phyloP scores from a whole-genome alignment of 225 moss, liverwort and hornwort genomes.

The Sphagnum tenellum region DNA sequence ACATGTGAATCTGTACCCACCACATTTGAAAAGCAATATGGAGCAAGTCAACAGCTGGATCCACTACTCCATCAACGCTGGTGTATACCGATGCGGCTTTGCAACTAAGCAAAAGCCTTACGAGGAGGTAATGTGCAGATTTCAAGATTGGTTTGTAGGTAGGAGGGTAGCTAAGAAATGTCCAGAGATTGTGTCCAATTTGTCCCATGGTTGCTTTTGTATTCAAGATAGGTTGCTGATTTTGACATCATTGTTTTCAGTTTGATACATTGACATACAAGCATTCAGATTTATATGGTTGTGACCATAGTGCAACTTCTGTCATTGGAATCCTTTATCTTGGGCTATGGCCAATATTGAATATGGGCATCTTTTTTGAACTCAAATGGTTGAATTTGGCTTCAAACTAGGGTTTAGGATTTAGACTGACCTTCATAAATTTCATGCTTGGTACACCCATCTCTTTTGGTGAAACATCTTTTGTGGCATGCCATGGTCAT shows the following conservation, averaged over 20 bases:
- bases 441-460: background rate
- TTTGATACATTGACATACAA: background rate
- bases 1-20: slow-evolving; percentile 29
- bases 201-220: background rate
- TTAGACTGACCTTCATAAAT: too few species aligned
- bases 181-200: too few species aligned
- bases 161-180: too few species aligned
- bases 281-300: background rate
- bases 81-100: slow-evolving; percentile 51
- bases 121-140: slow-evolving; percentile 18
- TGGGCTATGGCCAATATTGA: too few species aligned
- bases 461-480: background rate
- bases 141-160: too few species aligned
- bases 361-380: too few species aligned
- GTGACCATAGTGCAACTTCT: too few species aligned
- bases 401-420: too few species aligned
- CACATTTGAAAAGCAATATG: slow-evolving; percentile 19
- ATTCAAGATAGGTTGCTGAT: background rate
- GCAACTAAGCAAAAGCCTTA: slow-evolving; percentile 59
- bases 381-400: too few species aligned
- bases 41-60: slow-evolving; percentile 42
- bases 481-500: background rate
- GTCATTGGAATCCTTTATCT: too few species aligned
- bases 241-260: background rate
- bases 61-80: slow-evolving; percentile 46